These are phyloP conservation scores for Wickerhamiella musiphila DNA, from an alignment of 805 yeast genomes.

Conservation along the genomic window DNA sequence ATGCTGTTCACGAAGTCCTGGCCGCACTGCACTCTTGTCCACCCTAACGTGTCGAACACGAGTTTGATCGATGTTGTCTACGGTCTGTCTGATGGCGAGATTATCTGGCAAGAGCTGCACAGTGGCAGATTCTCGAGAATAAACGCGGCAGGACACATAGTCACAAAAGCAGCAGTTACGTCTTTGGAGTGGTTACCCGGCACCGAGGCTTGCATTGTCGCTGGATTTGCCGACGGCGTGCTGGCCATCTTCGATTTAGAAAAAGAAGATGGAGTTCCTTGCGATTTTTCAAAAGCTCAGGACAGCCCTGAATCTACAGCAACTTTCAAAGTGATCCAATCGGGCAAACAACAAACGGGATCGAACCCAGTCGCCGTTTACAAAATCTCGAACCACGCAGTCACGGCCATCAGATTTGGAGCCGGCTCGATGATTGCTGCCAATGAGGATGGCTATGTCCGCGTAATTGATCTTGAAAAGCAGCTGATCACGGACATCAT, in stretches of 20 bases:
- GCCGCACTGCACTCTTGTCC: slow-evolving; percentile 23
- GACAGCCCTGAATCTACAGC: slow-evolving; percentile 1
- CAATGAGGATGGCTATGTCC: slow-evolving; percentile 46
- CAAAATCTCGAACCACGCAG: slow-evolving; percentile 40
- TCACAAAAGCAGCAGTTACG: slow-evolving; percentile 25
- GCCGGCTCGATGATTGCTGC: slow-evolving; percentile 30
- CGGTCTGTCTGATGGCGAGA: slow-evolving; percentile 54
- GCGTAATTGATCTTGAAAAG: slow-evolving; percentile 34
- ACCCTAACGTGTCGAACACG: slow-evolving; percentile 17
- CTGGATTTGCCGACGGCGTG: slow-evolving; percentile 49
- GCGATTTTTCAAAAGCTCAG: background rate
- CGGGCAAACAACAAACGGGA: background rate
- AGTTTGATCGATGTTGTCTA: slow-evolving; percentile 32
- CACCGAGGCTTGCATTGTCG: slow-evolving; percentile 30
- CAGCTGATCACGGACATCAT: slow-evolving; percentile 34
- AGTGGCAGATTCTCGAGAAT: slow-evolving; percentile 32
- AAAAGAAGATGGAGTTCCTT: slow-evolving; percentile 26
- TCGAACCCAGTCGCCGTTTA: slow-evolving; percentile 41
- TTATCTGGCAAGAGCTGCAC: slow-evolving; percentile 41
- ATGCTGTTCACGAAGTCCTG: slow-evolving; percentile 24
- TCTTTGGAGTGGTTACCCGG: slow-evolving; percentile 33
- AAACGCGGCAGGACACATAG: slow-evolving; percentile 32
- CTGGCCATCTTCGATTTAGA: slow-evolving; percentile 34
- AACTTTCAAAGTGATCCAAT: background rate
- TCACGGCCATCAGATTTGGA: slow-evolving; percentile 29